These are phyloP conservation scores for Candida sanyaensis DNA, from an alignment of 1,139 yeast species.

Conservation along the genomic window DNA sequence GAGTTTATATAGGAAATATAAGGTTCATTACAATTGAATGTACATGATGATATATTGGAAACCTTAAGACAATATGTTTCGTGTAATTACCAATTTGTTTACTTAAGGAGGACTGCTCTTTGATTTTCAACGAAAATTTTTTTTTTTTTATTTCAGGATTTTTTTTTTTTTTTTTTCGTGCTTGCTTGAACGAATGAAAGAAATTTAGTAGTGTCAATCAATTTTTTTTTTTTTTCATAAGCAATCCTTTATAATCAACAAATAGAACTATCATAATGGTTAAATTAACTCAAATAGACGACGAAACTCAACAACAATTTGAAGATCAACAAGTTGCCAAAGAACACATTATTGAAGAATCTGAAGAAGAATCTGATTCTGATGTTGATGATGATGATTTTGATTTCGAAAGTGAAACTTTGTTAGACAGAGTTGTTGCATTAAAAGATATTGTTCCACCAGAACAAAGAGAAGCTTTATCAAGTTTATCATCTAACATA, in stretches of 20 bases:
- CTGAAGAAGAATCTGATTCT: slow-evolving; percentile 55
- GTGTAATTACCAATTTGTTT: background rate
- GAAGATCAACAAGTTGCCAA: slow-evolving; percentile 19
- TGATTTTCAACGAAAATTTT: slow-evolving; percentile 2
- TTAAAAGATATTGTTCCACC: slow-evolving; percentile 92
- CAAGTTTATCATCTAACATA: slow-evolving; percentile 34
- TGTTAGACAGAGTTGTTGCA: slow-evolving; percentile 85
- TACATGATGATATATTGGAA: too few relatives aligned
- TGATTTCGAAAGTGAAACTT: slow-evolving; percentile 78
- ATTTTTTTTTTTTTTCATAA: background rate
- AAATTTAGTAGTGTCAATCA: background rate
- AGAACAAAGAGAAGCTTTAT: slow-evolving; percentile 63
- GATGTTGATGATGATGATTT: slow-evolving; percentile 74
- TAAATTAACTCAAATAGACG: slow-evolving; percentile 71
- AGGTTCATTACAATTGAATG: too few relatives aligned
- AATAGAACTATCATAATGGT: slow-evolving; percentile 48
- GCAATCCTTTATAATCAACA: background rate
- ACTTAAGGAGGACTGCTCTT: background rate
- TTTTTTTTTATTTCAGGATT: background rate
- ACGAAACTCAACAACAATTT: slow-evolving; percentile 32
- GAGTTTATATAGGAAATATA: slow-evolving; percentile 8
- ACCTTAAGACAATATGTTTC: background rate
- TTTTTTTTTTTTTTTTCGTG: background rate
- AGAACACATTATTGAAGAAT: slow-evolving; percentile 21
- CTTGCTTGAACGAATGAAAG: background rate